phyloP scores from a whole-genome alignment of 2,329 filamentous ascomycete species.

The Claviceps capensis region DNA sequence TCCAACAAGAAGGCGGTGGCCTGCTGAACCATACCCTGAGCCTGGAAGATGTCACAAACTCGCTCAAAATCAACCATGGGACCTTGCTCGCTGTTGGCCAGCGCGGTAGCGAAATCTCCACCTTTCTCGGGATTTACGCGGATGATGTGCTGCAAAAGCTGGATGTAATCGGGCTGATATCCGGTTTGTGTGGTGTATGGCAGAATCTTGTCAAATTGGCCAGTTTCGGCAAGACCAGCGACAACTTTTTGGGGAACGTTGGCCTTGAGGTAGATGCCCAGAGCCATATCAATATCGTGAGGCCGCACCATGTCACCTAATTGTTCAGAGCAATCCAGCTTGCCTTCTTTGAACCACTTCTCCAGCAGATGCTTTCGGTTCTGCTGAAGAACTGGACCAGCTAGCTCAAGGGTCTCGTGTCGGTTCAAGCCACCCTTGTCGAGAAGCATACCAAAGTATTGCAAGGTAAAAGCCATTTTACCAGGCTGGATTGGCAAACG shows the following conservation, averaged over 20 bases:
- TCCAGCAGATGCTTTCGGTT: constrained; percentile 91
- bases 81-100: constrained; percentile 79
- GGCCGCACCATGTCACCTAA: constrained; percentile 86
- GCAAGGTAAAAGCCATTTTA: constrained; percentile 85
- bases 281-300: constrained; percentile 77
- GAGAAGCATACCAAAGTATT: constrained; percentile 94
- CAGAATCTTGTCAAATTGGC: constrained; percentile 93
- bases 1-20: constrained; percentile 96
- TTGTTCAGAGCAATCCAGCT: constrained; percentile 91
- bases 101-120: constrained; percentile 81
- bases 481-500: constrained; percentile 64
- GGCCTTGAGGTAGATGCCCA: constrained; percentile 81
- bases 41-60: constrained; percentile 95
- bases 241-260: constrained; percentile 90
- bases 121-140: constrained; percentile 87
- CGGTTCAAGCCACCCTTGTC: constrained; percentile 90
- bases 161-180: constrained; percentile 92
- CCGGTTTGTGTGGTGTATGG: constrained; percentile 74
- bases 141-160: constrained; percentile 82
- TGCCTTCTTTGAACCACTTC: constrained; percentile 95
- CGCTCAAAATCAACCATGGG: constrained; percentile 85
- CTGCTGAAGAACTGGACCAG: constrained; percentile 81
- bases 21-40: constrained; percentile 94
- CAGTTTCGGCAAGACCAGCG: constrained; percentile 85
- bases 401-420: constrained; percentile 87